These are phyloP conservation scores for Gossypium bickii DNA, from an alignment of 345 rosid species.

Conservation along the genomic window DNA sequence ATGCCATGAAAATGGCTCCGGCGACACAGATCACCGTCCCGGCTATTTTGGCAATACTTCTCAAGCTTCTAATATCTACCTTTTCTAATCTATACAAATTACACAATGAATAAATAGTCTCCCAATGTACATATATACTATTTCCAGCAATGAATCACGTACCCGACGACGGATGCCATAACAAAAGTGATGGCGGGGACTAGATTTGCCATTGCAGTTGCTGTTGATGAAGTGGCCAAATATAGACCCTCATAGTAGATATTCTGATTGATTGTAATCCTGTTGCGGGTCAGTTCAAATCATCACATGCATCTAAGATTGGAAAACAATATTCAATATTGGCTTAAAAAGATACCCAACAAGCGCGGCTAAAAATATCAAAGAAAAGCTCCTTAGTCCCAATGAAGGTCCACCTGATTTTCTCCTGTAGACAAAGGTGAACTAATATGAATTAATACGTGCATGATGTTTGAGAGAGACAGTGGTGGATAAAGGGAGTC, in stretches of 20 bases:
- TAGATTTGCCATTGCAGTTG: conserved; percentile 33
- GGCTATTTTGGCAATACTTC: conserved; percentile 56
- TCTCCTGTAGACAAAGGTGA: conserved; percentile 12
- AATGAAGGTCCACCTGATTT: conserved; percentile 18
- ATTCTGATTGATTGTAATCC: conserved; percentile 33
- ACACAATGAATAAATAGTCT: background rate
- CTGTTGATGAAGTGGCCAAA: conserved; percentile 34
- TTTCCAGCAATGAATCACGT: background rate
- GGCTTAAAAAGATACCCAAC: conserved; percentile 23
- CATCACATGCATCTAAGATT: background rate
- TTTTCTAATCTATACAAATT: conserved; percentile 51
- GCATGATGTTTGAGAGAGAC: background rate
- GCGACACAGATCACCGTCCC: conserved; percentile 59
- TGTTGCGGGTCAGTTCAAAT: conserved; percentile 2
- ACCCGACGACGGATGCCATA: conserved; percentile 34
- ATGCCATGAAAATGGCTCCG: conserved; percentile 51
- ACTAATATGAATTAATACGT: background rate
- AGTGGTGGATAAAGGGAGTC: background rate
- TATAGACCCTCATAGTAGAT: conserved; percentile 36
- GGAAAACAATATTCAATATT: background rate
- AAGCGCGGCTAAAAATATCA: conserved; percentile 30
- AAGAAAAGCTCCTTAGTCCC: conserved; percentile 27
- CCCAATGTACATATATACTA: no score
- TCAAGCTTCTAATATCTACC: conserved; percentile 38
- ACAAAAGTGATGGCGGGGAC: conserved; percentile 41